Conservation (phyloP, 176 grass and related monocot species). For the Aegilops umbellulata region DNA sequence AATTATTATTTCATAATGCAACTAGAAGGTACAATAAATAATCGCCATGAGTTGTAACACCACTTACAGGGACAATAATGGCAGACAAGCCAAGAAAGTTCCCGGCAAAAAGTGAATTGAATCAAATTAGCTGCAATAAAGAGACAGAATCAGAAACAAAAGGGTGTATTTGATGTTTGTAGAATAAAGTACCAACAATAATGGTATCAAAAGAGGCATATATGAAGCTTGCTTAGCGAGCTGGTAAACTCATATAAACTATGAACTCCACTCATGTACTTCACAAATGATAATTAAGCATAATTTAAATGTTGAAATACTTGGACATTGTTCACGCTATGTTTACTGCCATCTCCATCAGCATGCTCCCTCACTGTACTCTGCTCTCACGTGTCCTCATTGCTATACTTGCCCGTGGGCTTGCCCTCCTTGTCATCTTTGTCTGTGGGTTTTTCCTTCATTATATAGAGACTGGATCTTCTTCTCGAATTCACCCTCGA, state of each 20-base stretch:
- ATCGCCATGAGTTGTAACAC: background rate
- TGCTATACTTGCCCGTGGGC: too few relatives aligned
- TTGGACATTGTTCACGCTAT: slow-evolving; percentile 27
- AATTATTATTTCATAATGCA: background rate
- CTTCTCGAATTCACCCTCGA: too few relatives aligned
- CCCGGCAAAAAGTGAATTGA: slow-evolving; percentile 63
- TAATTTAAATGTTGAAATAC: slow-evolving; percentile 50
- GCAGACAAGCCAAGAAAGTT: slow-evolving; percentile 94
- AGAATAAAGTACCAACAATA: background rate
- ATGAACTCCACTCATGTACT: too few relatives aligned
- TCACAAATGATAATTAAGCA: background rate
- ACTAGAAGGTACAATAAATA: slow-evolving; percentile 3
- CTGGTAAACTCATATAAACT: background rate
- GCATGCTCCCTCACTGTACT: background rate
- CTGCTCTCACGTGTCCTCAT: too few relatives aligned
- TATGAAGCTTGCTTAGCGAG: background rate
- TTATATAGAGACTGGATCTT: too few relatives aligned
- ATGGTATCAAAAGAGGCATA: background rate
- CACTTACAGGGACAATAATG: slow-evolving; percentile 91
- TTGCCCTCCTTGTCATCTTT: too few relatives aligned
- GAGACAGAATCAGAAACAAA: background rate
- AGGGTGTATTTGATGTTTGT: background rate
- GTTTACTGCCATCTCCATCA: background rate
- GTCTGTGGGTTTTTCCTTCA: too few relatives aligned
- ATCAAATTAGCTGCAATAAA: slow-evolving; percentile 68